These are phyloP conservation scores for Mucor plumbeus DNA, from an alignment of 371 early-diverging fungal species.

Conservation along the genomic window DNA sequence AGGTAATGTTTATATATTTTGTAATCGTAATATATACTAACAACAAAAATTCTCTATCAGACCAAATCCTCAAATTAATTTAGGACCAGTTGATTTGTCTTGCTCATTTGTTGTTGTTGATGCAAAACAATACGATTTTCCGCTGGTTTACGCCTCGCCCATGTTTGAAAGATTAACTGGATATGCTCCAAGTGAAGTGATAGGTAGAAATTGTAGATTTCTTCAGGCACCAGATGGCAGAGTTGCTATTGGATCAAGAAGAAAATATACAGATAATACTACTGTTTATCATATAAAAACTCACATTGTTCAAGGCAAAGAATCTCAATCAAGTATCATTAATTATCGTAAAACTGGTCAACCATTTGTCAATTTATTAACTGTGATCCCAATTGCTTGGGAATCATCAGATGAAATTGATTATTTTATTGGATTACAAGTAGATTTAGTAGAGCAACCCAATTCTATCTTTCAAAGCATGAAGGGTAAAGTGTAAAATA, in stretches of 20 bases:
- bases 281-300: conserved; percentile 60
- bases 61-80: conserved; percentile 54
- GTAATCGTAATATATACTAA: not conserved
- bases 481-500: conserved; percentile 24
- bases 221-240: conserved; percentile 60
- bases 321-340: conserved; percentile 64
- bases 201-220: conserved; percentile 74
- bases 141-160: conserved; percentile 63
- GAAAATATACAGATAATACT: conserved; percentile 61
- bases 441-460: conserved; percentile 68
- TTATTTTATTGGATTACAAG: conserved; percentile 70
- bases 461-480: conserved; percentile 62
- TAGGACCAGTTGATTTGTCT: conserved; percentile 66
- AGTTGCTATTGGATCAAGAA: conserved; percentile 47
- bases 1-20: conserved; percentile 14
- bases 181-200: conserved; percentile 53
- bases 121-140: conserved; percentile 50
- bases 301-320: conserved; percentile 51
- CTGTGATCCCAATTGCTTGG: conserved; percentile 63
- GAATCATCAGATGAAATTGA: conserved; percentile 49
- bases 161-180: conserved; percentile 68
- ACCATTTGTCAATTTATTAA: conserved; percentile 73
- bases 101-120: conserved; percentile 62
- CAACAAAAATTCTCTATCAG: conserved; percentile 22
- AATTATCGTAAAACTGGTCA: conserved; percentile 71